Evolutionary conservation across 1,284 basidiomycete genomes (phyloP).

Genomic region (Moesziomyces antarcticus): DNA sequence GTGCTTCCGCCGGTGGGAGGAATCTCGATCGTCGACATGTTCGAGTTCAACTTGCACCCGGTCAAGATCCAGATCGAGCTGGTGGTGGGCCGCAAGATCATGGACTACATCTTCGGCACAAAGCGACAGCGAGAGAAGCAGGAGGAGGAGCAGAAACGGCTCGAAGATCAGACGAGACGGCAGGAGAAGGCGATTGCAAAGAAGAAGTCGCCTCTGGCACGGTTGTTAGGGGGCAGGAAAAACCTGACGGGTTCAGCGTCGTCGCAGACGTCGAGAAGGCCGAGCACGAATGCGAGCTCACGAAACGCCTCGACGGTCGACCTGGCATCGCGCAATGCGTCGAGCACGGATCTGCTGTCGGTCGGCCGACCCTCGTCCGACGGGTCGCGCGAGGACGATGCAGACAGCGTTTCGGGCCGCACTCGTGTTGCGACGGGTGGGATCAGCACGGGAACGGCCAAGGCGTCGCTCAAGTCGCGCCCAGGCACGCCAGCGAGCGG

Average conservation of each 20-base stretch:
- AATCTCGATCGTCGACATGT: conserved; percentile 87
- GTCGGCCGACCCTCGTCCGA: conserved; percentile 23
- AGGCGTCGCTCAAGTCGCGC: conserved; percentile 22
- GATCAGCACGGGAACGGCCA: conserved; percentile 2
- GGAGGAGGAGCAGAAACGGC: conserved; percentile 43
- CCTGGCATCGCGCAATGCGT: conserved; percentile 6
- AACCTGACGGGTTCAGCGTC: conserved; percentile 10
- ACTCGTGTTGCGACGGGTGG: conserved; percentile 3
- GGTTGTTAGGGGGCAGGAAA: conserved; percentile 31
- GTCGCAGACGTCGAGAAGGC: conserved; percentile 3
- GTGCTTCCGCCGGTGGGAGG: conserved; percentile 80
- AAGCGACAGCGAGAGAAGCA: conserved; percentile 50
- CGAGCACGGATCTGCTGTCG: conserved; percentile 18
- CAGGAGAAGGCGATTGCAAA: conserved; percentile 16
- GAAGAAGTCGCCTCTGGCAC: conserved; percentile 48
- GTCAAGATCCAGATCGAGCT: conserved; percentile 79
- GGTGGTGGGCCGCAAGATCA: conserved; percentile 81
- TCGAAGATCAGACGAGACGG: conserved; percentile 15
- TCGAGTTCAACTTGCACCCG: conserved; percentile 85
- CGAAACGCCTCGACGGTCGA: conserved; percentile 5
- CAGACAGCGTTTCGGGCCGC: conserved; percentile 14
- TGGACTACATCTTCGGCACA: conserved; percentile 83
- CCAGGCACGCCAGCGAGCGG: conserved; percentile 23
- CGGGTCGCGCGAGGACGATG: conserved; percentile 27
- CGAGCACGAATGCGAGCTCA: conserved; percentile 21